These are phyloP conservation scores for Myxozyma vanderwaltii DNA, from an alignment of 805 yeast genomes.

Conservation along the genomic window DNA sequence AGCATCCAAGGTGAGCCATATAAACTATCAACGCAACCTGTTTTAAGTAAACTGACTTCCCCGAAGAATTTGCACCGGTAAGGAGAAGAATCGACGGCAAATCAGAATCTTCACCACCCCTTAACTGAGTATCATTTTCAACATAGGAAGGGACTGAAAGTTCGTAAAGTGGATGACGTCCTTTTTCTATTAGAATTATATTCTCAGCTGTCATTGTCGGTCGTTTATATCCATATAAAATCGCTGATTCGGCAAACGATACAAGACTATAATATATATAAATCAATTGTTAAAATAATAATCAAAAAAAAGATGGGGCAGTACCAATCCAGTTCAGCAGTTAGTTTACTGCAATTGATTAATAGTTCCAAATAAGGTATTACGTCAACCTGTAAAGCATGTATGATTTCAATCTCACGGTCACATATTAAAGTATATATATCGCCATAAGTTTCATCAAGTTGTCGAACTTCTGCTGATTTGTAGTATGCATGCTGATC, in stretches of 20 bases:
- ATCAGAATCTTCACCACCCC: conserved; percentile 39
- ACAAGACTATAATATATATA: conserved; percentile 31
- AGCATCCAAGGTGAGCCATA: conserved; percentile 58
- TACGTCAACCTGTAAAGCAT: conserved; percentile 40
- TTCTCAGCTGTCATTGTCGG: conserved; percentile 43
- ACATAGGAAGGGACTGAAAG: conserved; percentile 46
- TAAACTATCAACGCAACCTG: conserved; percentile 54
- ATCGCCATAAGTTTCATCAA: conserved; percentile 50
- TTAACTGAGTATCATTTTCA: conserved; percentile 47
- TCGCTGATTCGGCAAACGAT: conserved; percentile 44
- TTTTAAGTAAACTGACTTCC: conserved; percentile 54
- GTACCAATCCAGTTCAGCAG: conserved; percentile 47
- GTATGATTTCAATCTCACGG: conserved; percentile 47
- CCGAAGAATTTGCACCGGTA: conserved; percentile 56
- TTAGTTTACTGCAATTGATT: conserved; percentile 28
- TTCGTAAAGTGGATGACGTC: conserved; percentile 53
- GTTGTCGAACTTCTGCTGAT: conserved; percentile 38
- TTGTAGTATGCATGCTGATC: conserved; percentile 46
- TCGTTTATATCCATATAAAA: conserved; percentile 38
- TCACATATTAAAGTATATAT: conserved; percentile 44
- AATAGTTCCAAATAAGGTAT: conserved; percentile 29
- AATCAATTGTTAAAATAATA: conserved; percentile 14
- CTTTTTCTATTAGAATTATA: conserved; percentile 44
- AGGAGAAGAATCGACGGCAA: conserved; percentile 40
- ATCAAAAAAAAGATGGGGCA: neutral